Conservation (phyloP, 768 basidiomycete genomes). For the Naganishia kalamii region DNA sequence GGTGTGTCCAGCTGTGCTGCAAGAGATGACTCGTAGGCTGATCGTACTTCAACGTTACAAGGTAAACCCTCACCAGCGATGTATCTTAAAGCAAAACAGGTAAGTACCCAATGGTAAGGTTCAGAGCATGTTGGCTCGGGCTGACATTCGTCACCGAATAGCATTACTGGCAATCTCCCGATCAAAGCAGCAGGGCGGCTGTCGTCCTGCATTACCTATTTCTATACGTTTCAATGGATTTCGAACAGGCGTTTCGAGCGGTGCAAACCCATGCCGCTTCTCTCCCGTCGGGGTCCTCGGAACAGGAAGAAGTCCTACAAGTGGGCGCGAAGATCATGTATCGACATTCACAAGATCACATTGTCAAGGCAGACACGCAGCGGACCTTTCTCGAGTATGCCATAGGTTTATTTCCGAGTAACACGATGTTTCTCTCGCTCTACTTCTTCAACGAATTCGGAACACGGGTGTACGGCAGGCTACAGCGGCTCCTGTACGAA, state of each 20-base stretch:
- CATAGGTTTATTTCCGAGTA: constrained; percentile 44
- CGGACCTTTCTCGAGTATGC: constrained; percentile 43
- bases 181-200: background rate
- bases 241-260: constrained; percentile 32
- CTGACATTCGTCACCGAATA: background rate
- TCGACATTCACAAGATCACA: constrained; percentile 29
- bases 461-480: constrained; percentile 44
- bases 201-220: constrained; percentile 17
- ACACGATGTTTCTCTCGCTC: constrained; percentile 46
- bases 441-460: constrained; percentile 44
- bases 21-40: background rate
- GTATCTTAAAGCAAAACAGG: constrained; percentile 31
- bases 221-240: constrained; percentile 9
- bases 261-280: constrained; percentile 29
- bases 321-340: constrained; percentile 39
- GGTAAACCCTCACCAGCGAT: constrained; percentile 9
- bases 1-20: background rate
- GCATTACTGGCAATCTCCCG: constrained; percentile 14
- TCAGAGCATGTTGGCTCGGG: too few species aligned
- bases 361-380: constrained; percentile 35
- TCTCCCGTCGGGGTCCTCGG: constrained; percentile 27
- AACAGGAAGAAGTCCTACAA: constrained; percentile 42
- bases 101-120: constrained; percentile 22
- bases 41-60: background rate
- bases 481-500: constrained; percentile 42